Evolutionary conservation across 2,329 filamentous ascomycete species (phyloP), one percentile per base, ranked within the genome.

Genomic region (Thyridium curvatum): DNA sequence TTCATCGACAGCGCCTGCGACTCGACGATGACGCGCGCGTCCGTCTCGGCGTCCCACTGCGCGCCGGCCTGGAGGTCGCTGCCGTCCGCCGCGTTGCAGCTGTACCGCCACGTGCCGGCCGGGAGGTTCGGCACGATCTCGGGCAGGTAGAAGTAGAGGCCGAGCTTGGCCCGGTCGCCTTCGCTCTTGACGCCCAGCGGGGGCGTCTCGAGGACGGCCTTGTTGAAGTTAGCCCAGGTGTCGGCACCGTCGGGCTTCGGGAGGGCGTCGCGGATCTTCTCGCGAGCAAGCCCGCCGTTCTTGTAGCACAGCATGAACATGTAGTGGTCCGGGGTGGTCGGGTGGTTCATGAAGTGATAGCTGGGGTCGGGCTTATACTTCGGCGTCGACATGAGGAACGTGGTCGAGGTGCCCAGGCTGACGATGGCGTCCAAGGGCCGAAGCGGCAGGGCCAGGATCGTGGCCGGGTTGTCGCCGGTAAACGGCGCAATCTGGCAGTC

Each of bases 231-330:
- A 37, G 78, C 75, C 93, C 93, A 98, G 10, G 71, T 68, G 40
- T 82, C 71, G 4, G 61, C 49, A 21, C 61, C 58, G 9, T 68
- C 59, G 18, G 65, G 62, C 16, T 66, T 60, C 45, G 88, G 84
- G 38, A 97, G 77, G 0, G 77, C 72, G 56, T 98, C 88, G 39
- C 93, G 84, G 45, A 97, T 79, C 52, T 86, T 82, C 59, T 98
- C 93, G 33, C 93, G 84, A 2, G 93, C 91, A 2, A 97, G 79
- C 3, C 89, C 89, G 50, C 93, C 93, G 64, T 98, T 98, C 66
- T 97, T 97, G 72, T 97, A 98, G 73, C 93, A 98, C 29, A 98
- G 79, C 93, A 98, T 98, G 65, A 98, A 97, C 93, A 98, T 97
- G 74, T 94, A 96, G 43, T 96, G 77, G 1, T 86, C 88, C 0